Evolutionary conservation across 176 grass and related monocot genomes (phyloP), one percentile per base, ranked within the genome.

Genomic region (Alopecurus myosuroides): DNA sequence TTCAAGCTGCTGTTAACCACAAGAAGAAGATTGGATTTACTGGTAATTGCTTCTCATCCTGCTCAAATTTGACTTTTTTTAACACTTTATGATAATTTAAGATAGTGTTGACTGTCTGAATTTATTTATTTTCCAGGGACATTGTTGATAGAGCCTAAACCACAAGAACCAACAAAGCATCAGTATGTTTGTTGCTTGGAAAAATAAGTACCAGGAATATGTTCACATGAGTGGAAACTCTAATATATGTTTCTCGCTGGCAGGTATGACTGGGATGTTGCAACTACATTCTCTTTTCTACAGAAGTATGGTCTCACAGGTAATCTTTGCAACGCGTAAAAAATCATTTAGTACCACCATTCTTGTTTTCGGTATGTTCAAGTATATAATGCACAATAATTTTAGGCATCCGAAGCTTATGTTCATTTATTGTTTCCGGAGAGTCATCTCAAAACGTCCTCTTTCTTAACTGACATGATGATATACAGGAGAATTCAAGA

Each of bases 251-350:
- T 84, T 89, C 80, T 26, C 36, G 35, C n/a, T 90, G 37, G 28
- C 76, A 98, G 93, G 87, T 98, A 98, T 86, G 97, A 98, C 77
- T 98, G 97, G 97, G 97, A 98, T 86, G 93, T 94, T 69, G 93
- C 97, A 77, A 98, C 97, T 81, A 82, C 91, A 34, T 94, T 94
- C 48, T 88, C 96, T 74, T 98, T 98, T 64, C 88, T 98, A 45
- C 97, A 98, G 73, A 98, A 98, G 53, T 98, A 95, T 81, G 89
- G 93, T 58, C 97, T 98, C 55, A 50, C 65, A 94, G 96, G 96
- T 98, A 92, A 85, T 57, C 1, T 51, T 64, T 15, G 33, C 19
- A 79, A 34, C 25, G 1, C 78, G 31, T 53, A 28, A 44, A 61
- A 80, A 49, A 51, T 51, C 22, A 51, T 80, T 41, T 81, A 52